Base-by-base conservation (phyloP, 2,329 filamentous ascomycete genomes). In the Talaromyces albobiverticillius region DNA sequence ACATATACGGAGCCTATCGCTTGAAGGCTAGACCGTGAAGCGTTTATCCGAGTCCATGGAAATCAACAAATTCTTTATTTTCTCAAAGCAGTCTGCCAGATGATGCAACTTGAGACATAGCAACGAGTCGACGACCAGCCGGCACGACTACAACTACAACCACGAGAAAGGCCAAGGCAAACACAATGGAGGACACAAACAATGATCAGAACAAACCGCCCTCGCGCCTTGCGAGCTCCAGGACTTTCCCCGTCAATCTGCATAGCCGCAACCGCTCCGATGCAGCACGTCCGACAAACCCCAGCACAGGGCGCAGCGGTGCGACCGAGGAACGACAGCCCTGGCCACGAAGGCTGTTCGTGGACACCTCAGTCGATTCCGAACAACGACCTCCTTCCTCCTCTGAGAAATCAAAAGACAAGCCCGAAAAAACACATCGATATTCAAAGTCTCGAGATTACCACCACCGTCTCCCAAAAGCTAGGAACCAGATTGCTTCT, bases 401-500 rank as follows among this genome's bases (percentile, higher is more conserved):
- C 8, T 40, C 43, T 4, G 42, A 46, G 4, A 46, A 14, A n/a
- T 10, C 43, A 26, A 32, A 46, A 46, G 3, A 46, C 13, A 51
- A 46, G 26, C 20, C 14, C 7, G 61, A 56, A 20, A 61, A 61
- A 53, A 65, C 64, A 25, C 63, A 65, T 38, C 65, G 63, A 48
- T 59, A 63, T 45, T 64, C 59, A 61, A 70, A 67, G 54, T 67
- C 68, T 29, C 64, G 65, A 36, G 50, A 70, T 46, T 41, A 59
- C 16, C 64, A 70, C 46, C 38, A 60, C 26, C 64, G 64, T 22
- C 57, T 71, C 9, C 67, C 64, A 13, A 65, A 62, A 16, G 67
- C 60, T 31, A 71, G 71, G 67, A 70, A 62, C 42, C 62, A 67
- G 10, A 54, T 68, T 14, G 56, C 63, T 8, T 67, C 69, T 14